Conservation (phyloP, 2,329 filamentous ascomycete genomes). For the Colletotrichum incanum region DNA sequence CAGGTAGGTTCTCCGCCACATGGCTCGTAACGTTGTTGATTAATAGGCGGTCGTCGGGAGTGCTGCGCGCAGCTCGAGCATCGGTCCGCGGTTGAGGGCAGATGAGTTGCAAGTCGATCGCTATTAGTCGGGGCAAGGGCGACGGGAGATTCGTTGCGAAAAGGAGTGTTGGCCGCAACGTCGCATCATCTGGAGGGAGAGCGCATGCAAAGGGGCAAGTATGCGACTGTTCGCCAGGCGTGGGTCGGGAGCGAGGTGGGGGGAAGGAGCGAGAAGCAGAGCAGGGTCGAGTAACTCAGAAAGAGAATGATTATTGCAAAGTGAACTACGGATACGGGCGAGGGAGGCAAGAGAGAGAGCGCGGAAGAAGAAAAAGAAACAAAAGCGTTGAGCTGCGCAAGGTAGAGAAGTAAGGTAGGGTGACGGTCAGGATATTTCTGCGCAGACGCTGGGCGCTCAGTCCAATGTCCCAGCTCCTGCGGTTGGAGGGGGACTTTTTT, state of each 20-base stretch:
- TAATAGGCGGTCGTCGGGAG: constrained; percentile 30
- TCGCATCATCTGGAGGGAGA: constrained; percentile 40
- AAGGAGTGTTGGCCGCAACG: constrained; percentile 33
- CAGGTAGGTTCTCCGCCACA: constrained; percentile 95
- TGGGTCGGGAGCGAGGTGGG: not conserved
- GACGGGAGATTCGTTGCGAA: constrained; percentile 18
- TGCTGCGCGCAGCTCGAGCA: constrained; percentile 46
- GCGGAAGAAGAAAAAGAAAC: constrained; percentile 19
- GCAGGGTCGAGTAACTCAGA: constrained; percentile 13
- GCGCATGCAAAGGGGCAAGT: constrained; percentile 29
- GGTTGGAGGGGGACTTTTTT: constrained; percentile 5
- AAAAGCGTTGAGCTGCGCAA: constrained; percentile 18
- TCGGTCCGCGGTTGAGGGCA: constrained; percentile 39
- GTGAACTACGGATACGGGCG: constrained; percentile 6
- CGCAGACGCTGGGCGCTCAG: constrained; percentile 22
- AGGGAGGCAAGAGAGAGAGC: constrained; percentile 10
- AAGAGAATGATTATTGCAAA: constrained; percentile 9
- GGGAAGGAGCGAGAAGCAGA: constrained; percentile 7
- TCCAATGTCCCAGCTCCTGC: constrained; percentile 11
- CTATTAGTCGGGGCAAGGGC: constrained; percentile 21
- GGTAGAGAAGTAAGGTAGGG: constrained; percentile 11
- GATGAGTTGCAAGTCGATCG: constrained; percentile 3
- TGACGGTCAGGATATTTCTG: constrained; percentile 40
- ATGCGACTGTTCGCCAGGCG: constrained; percentile 19
- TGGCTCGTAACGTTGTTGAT: constrained; percentile 57